Evolutionary conservation across 2,329 filamentous ascomycete genomes (phyloP), one percentile per base, ranked within the genome.

Genomic region (Fusarium citri): DNA sequence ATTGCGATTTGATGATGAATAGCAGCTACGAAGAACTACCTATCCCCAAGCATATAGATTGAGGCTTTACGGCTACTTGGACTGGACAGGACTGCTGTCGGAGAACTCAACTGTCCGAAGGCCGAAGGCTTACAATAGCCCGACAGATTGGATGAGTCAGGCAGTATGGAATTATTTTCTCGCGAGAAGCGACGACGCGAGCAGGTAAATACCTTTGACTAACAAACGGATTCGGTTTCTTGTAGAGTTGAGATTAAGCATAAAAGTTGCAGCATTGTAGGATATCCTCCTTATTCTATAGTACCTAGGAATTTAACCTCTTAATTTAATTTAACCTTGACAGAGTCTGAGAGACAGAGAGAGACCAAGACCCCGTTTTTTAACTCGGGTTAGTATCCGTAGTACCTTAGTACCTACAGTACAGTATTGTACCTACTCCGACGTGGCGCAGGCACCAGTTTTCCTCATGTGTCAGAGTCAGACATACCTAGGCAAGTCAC

Each of bases 21-120:
- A 56, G 26, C 12, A 22, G 37, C 58, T 63, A 67, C 67, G 34
- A 26, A 55, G 47, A 42, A 45, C 31, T 58, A 30, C 48, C 20
- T 62, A 47, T 64, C 54, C 28, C 47, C 50, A 43, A 40, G 30
- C 46, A 65, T 59, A 37, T 48, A 60, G 65, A 59, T 23, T 43
- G 22, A 73, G 47, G 62, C 68, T 68, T 69, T 63, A 43, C 55
- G 53, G 30, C 50, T 61, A 70, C 73, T 73, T 54, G 51, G 45
- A 46, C 12, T 26, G 23, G 14, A 51, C 22, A 18, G 46, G 37
- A 26, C 64, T 63, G 62, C 53, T 40, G 30, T 61, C 63, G 63
- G 63, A 68, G 54, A 55, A 69, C 61, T 72, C 57, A 64, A 61
- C 42, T 66, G 61, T 58, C 72, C 72, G 72, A 74, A 74, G 63